phyloP scores from a whole-genome alignment of 2,329 filamentous ascomycete genomes.

The Aspergillus quadricinctus region DNA sequence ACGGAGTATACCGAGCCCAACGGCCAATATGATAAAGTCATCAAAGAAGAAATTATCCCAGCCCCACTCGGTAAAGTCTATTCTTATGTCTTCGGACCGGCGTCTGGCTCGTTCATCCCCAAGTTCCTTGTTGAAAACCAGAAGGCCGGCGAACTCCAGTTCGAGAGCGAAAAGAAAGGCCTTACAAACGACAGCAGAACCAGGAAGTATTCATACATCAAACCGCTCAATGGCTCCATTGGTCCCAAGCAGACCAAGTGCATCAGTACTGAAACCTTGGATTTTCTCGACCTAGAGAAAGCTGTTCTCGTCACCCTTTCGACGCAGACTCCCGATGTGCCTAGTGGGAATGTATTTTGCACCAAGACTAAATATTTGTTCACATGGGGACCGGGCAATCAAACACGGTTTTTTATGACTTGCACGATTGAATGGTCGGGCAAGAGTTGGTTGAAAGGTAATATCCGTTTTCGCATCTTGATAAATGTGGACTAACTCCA shows the following conservation, averaged over 20 bases:
- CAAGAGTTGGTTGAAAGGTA: slow-evolving; percentile 97
- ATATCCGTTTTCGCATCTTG: slow-evolving; percentile 18
- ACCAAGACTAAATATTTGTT: slow-evolving; percentile 94
- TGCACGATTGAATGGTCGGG: slow-evolving; percentile 93
- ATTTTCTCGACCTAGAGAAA: slow-evolving; percentile 81
- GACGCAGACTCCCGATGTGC: slow-evolving; percentile 91
- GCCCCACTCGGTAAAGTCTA: slow-evolving; percentile 92
- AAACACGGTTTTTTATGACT: slow-evolving; percentile 79
- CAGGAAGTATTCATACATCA: slow-evolving; percentile 81
- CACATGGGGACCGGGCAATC: slow-evolving; percentile 83
- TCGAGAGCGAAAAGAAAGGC: slow-evolving; percentile 77
- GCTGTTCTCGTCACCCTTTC: slow-evolving; percentile 74
- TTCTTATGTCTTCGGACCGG: slow-evolving; percentile 77
- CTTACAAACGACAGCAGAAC: slow-evolving; percentile 69
- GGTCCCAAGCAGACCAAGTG: slow-evolving; percentile 95
- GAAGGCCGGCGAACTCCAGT: slow-evolving; percentile 81
- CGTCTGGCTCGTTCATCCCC: slow-evolving; percentile 73
- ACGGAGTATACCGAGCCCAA: slow-evolving; percentile 79
- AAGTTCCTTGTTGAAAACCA: slow-evolving; percentile 84
- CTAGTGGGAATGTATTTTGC: slow-evolving; percentile 84
- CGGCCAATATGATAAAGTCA: slow-evolving; percentile 75
- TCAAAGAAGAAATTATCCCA: slow-evolving; percentile 80
- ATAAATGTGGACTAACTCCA: slow-evolving; percentile 17
- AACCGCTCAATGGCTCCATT: slow-evolving; percentile 76
- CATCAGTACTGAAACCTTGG: slow-evolving; percentile 79